phyloP scores from a whole-genome alignment of 495 filamentous ascomycete genomes.

The Rostrohypoxylon terebratum region DNA sequence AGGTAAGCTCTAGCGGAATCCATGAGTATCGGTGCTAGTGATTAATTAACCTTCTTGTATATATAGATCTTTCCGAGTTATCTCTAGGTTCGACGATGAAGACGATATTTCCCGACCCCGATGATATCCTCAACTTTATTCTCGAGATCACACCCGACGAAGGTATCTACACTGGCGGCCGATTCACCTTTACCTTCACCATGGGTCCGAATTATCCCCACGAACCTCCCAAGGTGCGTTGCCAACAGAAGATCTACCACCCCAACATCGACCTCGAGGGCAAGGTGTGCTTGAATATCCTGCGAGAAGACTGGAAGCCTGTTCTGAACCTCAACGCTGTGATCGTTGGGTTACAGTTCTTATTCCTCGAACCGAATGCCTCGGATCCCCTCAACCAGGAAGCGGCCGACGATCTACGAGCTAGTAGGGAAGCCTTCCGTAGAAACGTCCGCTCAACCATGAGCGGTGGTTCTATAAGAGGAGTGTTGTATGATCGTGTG shows the following conservation, averaged over 20 bases:
- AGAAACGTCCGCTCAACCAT: slow-evolving; percentile 87
- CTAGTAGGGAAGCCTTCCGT: slow-evolving; percentile 87
- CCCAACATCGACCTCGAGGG: slow-evolving; percentile 98
- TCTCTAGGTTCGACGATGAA: slow-evolving; percentile 91
- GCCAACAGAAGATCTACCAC: slow-evolving; percentile 98
- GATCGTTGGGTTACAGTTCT: slow-evolving; percentile 95
- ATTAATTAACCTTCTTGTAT: background rate
- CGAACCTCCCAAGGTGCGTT: slow-evolving; percentile 97
- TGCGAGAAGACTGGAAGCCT: slow-evolving; percentile 98
- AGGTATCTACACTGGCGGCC: slow-evolving; percentile 94
- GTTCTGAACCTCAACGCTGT: slow-evolving; percentile 97
- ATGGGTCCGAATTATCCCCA: slow-evolving; percentile 97
- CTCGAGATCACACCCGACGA: slow-evolving; percentile 96
- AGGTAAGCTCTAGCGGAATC: slow-evolving; percentile 66
- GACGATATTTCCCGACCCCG: slow-evolving; percentile 90
- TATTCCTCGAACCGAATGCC: slow-evolving; percentile 97
- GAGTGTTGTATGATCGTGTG: slow-evolving; percentile 79
- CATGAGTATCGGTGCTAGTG: background rate
- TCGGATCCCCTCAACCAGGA: slow-evolving; percentile 98
- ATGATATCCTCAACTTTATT: slow-evolving; percentile 96
- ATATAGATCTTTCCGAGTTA: slow-evolving; percentile 88
- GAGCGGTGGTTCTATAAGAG: slow-evolving; percentile 81
- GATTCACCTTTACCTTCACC: slow-evolving; percentile 89
- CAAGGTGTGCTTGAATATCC: slow-evolving; percentile 96
- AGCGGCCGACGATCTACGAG: slow-evolving; percentile 90